These are phyloP conservation scores for Protomyces arabidopsidicola DNA, from an alignment of 1,139 yeast species.

Conservation along the genomic window DNA sequence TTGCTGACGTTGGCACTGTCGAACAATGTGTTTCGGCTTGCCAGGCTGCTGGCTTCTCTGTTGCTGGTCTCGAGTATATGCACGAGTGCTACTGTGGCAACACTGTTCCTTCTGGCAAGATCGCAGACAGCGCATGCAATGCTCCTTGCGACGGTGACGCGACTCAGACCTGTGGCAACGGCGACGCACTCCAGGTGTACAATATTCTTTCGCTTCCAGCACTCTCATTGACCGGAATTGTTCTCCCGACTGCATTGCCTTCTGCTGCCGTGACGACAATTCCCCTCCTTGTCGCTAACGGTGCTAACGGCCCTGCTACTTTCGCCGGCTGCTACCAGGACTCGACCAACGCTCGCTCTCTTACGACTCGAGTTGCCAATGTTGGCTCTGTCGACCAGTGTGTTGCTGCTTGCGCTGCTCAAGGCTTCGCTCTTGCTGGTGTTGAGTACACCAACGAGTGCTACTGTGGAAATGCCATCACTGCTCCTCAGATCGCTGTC, in stretches of 20 bases:
- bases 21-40: not conserved
- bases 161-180: constrained; percentile 4
- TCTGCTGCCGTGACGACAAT: not conserved
- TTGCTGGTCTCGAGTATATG: constrained; percentile 3
- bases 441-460: constrained; percentile 4
- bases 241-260: not conserved
- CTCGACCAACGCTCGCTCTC: not conserved
- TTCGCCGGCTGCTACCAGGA: constrained; percentile 2
- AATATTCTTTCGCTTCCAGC: not conserved
- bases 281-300: not conserved
- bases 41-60: constrained; percentile 1
- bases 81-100: constrained; percentile 5
- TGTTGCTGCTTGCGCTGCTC: not conserved
- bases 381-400: constrained; percentile 3
- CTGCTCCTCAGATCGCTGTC: not conserved
- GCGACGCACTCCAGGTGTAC: constrained; percentile 16
- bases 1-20: constrained; percentile 3
- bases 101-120: not conserved
- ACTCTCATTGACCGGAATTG: not conserved
- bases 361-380: not conserved
- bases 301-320: not conserved
- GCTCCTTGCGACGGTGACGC: not conserved
- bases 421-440: constrained; percentile 4
- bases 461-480: constrained; percentile 3
- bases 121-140: not conserved